phyloP scores from a whole-genome alignment of 148 eudicot species.

The Nepenthes gracilis region DNA sequence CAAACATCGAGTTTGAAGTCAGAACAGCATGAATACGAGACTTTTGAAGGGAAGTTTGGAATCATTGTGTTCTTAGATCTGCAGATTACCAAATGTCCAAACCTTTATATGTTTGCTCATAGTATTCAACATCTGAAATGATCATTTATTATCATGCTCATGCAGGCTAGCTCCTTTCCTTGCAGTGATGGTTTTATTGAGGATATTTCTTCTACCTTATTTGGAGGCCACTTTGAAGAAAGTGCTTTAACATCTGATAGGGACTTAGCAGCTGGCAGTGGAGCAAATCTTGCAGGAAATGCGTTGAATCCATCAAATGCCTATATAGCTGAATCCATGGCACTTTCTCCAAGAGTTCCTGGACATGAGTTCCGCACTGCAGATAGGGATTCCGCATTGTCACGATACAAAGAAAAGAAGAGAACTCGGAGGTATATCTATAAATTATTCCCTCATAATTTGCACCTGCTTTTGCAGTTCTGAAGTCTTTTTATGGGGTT shows the following conservation, averaged over 20 bases:
- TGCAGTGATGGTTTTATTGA: slow-evolving; percentile 17
- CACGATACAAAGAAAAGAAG: slow-evolving; percentile 86
- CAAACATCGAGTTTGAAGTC: no score
- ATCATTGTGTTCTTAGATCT: no score
- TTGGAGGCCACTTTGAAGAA: slow-evolving; percentile 32
- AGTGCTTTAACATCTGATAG: slow-evolving; percentile 35
- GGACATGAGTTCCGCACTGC: slow-evolving; percentile 39
- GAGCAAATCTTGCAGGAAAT: slow-evolving; percentile 17
- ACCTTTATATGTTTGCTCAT: no score
- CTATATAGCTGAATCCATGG: slow-evolving; percentile 14
- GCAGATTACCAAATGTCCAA: no score
- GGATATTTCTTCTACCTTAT: slow-evolving; percentile 19
- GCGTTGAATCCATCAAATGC: slow-evolving; percentile 19
- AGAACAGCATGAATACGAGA: no score
- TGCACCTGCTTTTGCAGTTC: no score
- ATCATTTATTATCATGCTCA: not conserved
- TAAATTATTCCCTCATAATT: not conserved
- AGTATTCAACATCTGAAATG: no score
- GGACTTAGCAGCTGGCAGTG: slow-evolving; percentile 27
- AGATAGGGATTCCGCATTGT: slow-evolving; percentile 59
- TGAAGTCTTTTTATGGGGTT: no score
- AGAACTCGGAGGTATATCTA: slow-evolving; percentile 62
- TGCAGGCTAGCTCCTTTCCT: slow-evolving; percentile 36
- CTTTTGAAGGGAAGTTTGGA: no score
- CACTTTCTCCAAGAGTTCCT: slow-evolving; percentile 22